Conservation (phyloP, 2,329 filamentous ascomycete species). For the Capronia epimyces region DNA sequence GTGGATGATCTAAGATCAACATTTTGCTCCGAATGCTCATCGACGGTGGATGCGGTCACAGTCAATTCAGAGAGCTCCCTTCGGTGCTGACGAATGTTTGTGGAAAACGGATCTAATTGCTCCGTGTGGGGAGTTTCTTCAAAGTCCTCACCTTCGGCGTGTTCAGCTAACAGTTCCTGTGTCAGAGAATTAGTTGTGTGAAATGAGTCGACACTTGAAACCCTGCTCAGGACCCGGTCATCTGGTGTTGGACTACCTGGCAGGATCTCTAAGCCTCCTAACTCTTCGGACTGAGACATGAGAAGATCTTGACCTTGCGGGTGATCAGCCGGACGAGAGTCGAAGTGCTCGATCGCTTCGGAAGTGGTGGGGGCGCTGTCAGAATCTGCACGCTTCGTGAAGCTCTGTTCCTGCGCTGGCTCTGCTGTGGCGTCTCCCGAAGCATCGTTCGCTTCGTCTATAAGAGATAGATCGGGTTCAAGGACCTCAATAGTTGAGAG, state of each 20-base stretch:
- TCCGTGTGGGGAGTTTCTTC: slow-evolving; percentile 11
- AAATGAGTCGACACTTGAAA: slow-evolving; percentile 42
- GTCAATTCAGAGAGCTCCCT: slow-evolving; percentile 33
- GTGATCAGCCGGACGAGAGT: neutral
- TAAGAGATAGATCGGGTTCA: neutral
- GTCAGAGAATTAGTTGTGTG: slow-evolving; percentile 33
- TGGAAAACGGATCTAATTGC: slow-evolving; percentile 14
- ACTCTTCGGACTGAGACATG: neutral
- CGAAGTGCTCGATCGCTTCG: neutral
- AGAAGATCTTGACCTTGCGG: neutral
- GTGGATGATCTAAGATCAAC: slow-evolving; percentile 9
- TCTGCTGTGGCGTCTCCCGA: neutral
- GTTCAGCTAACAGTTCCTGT: slow-evolving; percentile 4
- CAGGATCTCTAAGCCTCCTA: neutral
- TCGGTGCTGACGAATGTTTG: slow-evolving; percentile 24
- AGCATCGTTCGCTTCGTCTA: neutral
- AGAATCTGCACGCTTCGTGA: neutral
- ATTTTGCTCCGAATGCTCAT: slow-evolving; percentile 8
- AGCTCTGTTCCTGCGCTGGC: neutral
- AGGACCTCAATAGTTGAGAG: neutral
- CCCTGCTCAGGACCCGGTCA: slow-evolving; percentile 30
- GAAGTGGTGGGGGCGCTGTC: neutral
- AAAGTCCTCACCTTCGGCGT: slow-evolving; percentile 9
- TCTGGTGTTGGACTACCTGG: slow-evolving; percentile 15
- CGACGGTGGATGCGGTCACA: slow-evolving; percentile 27